Evolutionary conservation across 306 rosid species (phyloP).

Genomic region (Comarum palustre): DNA sequence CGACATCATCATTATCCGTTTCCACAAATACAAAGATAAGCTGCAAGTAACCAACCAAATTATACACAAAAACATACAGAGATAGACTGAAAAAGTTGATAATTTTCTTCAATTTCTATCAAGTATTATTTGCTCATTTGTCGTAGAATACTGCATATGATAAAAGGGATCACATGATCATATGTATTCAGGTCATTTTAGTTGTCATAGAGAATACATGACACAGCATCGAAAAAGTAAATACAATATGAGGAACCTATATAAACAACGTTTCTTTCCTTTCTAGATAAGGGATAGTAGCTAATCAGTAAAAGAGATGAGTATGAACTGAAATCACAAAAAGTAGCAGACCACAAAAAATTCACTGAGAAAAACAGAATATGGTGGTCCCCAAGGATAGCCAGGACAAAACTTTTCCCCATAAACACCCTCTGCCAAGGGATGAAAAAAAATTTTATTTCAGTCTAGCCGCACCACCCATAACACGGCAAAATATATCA

Average conservation of each 20-base stretch:
- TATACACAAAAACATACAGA: not conserved
- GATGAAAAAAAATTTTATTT: not conserved
- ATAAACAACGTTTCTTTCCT: not conserved
- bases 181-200: not conserved
- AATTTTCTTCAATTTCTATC: not conserved
- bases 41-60: slow-evolving; percentile 41
- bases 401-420: not conserved
- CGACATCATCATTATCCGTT: slow-evolving; percentile 81
- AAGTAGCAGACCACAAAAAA: not conserved
- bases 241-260: not conserved
- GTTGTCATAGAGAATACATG: not conserved
- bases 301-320: not conserved
- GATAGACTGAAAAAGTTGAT: not conserved
- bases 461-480: too few species aligned
- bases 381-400: not conserved
- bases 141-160: not conserved
- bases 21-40: slow-evolving; percentile 78
- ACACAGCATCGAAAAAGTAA: not conserved
- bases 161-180: not conserved
- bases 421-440: not conserved
- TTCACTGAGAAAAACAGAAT: too few species aligned
- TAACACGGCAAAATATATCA: too few species aligned
- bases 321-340: not conserved
- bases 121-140: not conserved
- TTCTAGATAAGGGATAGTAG: not conserved